phyloP scores from a whole-genome alignment of 768 basidiomycete species.

The Rhizopogon vulgaris region DNA sequence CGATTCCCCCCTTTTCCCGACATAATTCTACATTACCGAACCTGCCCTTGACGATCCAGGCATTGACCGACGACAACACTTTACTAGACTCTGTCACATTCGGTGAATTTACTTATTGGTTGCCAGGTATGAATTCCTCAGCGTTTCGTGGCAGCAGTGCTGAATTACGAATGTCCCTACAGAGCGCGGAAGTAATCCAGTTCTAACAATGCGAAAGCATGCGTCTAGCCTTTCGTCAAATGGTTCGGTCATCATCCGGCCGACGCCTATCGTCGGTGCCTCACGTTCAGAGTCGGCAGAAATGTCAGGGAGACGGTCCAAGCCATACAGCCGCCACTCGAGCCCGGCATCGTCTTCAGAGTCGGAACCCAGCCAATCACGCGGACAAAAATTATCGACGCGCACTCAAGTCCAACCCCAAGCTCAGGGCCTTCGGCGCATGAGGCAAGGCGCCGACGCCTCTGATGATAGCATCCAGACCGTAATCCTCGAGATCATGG shows the following conservation, averaged over 20 bases:
- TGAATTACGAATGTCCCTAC: background rate
- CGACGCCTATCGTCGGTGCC: background rate
- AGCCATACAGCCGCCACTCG: constrained; percentile 32
- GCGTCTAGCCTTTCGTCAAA: background rate
- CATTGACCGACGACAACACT: constrained; percentile 44
- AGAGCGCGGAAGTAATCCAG: constrained; percentile 5
- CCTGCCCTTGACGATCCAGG: constrained; percentile 56
- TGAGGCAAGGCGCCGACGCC: constrained; percentile 19
- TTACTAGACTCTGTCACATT: constrained; percentile 63
- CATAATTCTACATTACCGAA: constrained; percentile 33
- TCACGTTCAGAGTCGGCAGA: constrained; percentile 14
- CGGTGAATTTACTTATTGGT: constrained; percentile 66
- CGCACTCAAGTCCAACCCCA: constrained; percentile 5
- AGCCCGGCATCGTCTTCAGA: constrained; percentile 35
- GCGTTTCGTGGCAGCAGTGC: background rate
- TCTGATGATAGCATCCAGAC: constrained; percentile 43
- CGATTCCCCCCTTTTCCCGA: constrained; percentile 49
- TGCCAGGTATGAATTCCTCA: constrained; percentile 29
- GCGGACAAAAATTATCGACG: constrained; percentile 4
- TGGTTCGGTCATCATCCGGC: background rate
- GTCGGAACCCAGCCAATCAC: constrained; percentile 30
- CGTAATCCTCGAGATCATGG: constrained; percentile 55
- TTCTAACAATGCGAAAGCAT: background rate
- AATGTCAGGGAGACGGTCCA: constrained; percentile 31
- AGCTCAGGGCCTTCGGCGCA: constrained; percentile 17